Conservation (phyloP, 441 rosid genomes). For the Adansonia gregorii region DNA sequence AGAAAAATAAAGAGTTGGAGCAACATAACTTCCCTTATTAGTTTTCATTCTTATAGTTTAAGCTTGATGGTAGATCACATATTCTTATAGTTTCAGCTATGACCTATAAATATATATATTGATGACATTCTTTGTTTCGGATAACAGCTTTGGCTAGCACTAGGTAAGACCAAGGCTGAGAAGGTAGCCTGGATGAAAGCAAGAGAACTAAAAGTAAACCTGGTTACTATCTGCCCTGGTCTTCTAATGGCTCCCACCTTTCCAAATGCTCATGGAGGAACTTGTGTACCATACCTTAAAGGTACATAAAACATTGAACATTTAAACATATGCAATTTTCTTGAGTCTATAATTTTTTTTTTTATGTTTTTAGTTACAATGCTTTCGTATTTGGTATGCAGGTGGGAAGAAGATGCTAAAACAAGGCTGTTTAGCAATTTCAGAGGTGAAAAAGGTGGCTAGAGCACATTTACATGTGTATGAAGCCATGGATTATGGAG, state of each 20-base stretch:
- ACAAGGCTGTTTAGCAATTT: conserved; percentile 36
- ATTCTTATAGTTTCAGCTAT: not conserved
- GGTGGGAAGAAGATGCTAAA: conserved; percentile 42
- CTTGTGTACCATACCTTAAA: conserved; percentile 43
- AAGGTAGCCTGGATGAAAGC: conserved; percentile 44
- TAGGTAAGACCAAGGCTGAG: conserved; percentile 48
- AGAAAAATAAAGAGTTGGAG: too few relatives aligned
- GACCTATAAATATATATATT: not conserved
- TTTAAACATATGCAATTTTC: not conserved
- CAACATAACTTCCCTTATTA: not conserved
- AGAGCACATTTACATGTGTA: conserved; percentile 40
- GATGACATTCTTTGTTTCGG: conserved; percentile 13
- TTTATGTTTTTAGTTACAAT: not conserved
- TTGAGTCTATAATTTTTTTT: not conserved
- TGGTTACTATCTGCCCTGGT: conserved; percentile 45
- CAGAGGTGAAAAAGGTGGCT: conserved; percentile 39
- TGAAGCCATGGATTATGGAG: conserved; percentile 45
- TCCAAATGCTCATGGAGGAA: conserved; percentile 32
- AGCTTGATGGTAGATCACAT: not conserved
- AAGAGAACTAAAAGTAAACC: conserved; percentile 41
- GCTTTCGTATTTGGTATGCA: not conserved
- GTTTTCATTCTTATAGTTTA: not conserved
- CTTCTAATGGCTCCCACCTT: conserved; percentile 42
- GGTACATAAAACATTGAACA: conserved; percentile 27
- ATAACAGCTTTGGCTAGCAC: conserved; percentile 47